These are phyloP conservation scores for Pythium monospermum DNA, from an alignment of 352 stramenopile species.

Conservation along the genomic window DNA sequence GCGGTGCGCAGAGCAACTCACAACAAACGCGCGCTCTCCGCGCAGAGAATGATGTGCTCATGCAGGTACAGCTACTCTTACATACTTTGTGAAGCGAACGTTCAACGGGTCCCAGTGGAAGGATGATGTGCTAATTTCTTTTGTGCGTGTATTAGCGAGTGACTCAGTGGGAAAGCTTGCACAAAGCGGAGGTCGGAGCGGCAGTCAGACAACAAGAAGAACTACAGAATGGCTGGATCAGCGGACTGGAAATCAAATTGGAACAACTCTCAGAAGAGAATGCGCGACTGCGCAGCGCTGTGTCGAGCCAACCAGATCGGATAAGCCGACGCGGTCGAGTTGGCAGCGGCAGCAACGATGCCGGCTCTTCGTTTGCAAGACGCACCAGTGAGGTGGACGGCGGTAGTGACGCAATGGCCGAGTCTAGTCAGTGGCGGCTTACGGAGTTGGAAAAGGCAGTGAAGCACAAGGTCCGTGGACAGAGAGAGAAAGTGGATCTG, in stretches of 20 bases:
- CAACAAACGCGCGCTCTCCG: slow-evolving; percentile 32
- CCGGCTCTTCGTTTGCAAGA: neutral
- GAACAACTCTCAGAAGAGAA: slow-evolving; percentile 30
- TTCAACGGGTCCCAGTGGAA: neutral
- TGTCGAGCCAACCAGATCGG: neutral
- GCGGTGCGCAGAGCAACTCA: slow-evolving; percentile 35
- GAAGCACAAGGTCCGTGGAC: slow-evolving; percentile 62
- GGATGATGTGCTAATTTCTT: neutral
- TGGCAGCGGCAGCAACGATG: slow-evolving; percentile 1
- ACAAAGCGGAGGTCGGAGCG: slow-evolving; percentile 39
- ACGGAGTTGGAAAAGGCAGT: slow-evolving; percentile 62
- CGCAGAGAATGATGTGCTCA: slow-evolving; percentile 37
- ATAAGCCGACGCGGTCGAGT: slow-evolving; percentile 1
- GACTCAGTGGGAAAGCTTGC: slow-evolving; percentile 54
- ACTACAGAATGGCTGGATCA: slow-evolving; percentile 32
- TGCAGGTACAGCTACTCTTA: slow-evolving; percentile 24
- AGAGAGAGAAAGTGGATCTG: neutral
- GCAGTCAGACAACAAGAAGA: slow-evolving; percentile 41
- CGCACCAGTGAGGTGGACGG: neutral
- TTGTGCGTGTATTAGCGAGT: slow-evolving; percentile 27
- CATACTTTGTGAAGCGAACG: too few species aligned
- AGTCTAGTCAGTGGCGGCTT: slow-evolving; percentile 30
- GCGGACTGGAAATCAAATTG: slow-evolving; percentile 35
- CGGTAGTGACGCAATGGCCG: slow-evolving; percentile 4
- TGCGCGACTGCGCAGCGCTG: slow-evolving; percentile 5